phyloP scores from a whole-genome alignment of 495 filamentous ascomycete species.

The Trichoderma erinaceum region DNA sequence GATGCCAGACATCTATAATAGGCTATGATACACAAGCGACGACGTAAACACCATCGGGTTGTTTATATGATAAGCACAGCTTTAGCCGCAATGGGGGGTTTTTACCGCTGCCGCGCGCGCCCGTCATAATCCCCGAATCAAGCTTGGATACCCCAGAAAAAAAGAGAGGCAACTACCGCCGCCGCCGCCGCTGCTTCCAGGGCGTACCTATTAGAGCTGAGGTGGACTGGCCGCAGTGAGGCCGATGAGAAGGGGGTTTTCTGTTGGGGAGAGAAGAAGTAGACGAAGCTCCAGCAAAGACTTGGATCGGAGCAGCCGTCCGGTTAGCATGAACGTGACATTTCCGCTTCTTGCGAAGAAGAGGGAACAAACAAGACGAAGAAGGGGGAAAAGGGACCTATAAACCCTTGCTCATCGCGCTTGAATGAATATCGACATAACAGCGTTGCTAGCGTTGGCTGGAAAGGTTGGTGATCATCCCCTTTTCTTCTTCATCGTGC shows the following conservation, averaged over 20 bases:
- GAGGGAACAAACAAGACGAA: too few species aligned
- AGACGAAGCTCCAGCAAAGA: neutral
- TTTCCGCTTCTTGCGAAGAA: neutral
- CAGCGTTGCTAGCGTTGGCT: neutral
- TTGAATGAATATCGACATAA: neutral
- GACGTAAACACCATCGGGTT: neutral
- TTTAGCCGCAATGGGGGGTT: neutral
- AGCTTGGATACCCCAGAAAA: neutral
- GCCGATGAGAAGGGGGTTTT: neutral
- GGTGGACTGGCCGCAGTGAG: neutral
- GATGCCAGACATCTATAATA: neutral
- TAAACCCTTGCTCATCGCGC: neutral
- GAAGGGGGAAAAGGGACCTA: too few species aligned
- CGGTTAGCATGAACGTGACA: neutral
- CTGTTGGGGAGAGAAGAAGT: neutral
- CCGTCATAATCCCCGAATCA: neutral
- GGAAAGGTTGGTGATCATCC: neutral
- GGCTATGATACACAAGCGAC: neutral
- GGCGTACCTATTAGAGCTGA: neutral
- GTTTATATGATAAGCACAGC: neutral
- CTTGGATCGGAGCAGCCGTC: neutral
- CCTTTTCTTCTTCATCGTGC: neutral
- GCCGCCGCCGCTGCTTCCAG: neutral
- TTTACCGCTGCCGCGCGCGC: neutral
- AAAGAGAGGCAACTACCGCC: neutral